These are phyloP conservation scores for Colletotrichum paranaense DNA, from an alignment of 2,329 filamentous ascomycete genomes.

Conservation along the genomic window DNA sequence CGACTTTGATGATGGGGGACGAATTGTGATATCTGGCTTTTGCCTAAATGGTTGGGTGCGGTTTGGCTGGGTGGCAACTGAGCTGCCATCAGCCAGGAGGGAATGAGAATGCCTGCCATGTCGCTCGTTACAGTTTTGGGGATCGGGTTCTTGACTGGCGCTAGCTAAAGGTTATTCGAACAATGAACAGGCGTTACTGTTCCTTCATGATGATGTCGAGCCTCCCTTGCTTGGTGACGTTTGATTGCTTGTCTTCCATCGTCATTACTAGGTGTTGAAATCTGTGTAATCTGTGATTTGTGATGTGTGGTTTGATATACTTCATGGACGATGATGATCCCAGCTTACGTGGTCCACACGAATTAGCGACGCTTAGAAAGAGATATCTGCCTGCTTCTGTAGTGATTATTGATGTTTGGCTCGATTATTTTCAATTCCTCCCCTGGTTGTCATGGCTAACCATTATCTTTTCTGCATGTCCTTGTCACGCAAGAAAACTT, in stretches of 20 bases:
- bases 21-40: slow-evolving; percentile 12
- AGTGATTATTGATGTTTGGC: too few relatives aligned
- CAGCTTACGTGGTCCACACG: too few relatives aligned
- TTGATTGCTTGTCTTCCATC: background rate
- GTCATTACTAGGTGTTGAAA: background rate
- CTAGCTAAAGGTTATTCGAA: slow-evolving; percentile 27
- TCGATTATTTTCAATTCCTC: too few relatives aligned
- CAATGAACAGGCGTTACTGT: slow-evolving; percentile 26
- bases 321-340: too few relatives aligned
- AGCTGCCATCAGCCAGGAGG: background rate
- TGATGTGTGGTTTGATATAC: too few relatives aligned
- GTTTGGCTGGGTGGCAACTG: background rate
- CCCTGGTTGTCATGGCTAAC: too few relatives aligned
- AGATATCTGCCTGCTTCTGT: too few relatives aligned
- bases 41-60: background rate
- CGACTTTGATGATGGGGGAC: slow-evolving; percentile 34
- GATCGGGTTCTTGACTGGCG: slow-evolving; percentile 16
- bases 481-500: too few relatives aligned
- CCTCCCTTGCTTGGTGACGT: background rate
- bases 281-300: background rate
- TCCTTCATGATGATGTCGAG: background rate
- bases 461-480: too few relatives aligned
- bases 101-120: slow-evolving; percentile 9
- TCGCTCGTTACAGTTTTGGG: slow-evolving; percentile 27
- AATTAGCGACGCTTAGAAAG: too few relatives aligned